phyloP scores from a whole-genome alignment of 78 protist species.

The Bodo saltans region DNA sequence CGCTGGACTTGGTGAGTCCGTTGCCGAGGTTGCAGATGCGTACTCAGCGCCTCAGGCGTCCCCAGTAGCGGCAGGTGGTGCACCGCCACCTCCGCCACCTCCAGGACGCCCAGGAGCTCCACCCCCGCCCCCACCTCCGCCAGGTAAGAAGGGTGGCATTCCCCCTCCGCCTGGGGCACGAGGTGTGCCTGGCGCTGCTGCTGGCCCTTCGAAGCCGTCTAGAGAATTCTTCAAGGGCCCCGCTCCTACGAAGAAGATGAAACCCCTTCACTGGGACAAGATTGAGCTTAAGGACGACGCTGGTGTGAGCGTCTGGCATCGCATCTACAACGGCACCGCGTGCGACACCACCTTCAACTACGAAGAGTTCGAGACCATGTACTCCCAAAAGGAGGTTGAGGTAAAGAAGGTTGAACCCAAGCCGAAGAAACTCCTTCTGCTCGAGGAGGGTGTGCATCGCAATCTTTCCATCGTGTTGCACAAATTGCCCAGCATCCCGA shows the following conservation, averaged over 20 bases:
- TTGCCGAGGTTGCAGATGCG: no score
- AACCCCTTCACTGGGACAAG: slow-evolving; percentile 21
- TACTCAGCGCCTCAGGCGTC: no score
- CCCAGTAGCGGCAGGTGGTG: no score
- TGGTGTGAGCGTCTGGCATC: neutral
- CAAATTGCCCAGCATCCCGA: slow-evolving; percentile 3
- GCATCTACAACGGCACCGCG: neutral
- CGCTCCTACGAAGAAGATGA: slow-evolving; percentile 20
- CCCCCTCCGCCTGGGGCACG: neutral
- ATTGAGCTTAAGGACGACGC: neutral
- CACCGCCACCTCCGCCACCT: neutral
- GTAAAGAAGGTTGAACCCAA: neutral
- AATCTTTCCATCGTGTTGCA: slow-evolving; percentile 27
- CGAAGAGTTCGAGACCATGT: slow-evolving; percentile 28
- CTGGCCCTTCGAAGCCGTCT: neutral
- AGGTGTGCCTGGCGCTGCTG: neutral
- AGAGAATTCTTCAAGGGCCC: neutral
- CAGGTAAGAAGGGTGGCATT: neutral
- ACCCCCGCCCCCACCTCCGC: neutral
- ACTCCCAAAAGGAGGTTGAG: slow-evolving; percentile 14
- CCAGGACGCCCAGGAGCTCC: neutral
- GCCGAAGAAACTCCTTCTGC: neutral
- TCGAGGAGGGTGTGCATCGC: neutral
- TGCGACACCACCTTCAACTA: neutral
- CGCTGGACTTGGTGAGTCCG: no score